Percentiles rank a stretch among this genome's conserved stretches.
Conservation (phyloP, 768 basidiomycete species). For the Termitomyces heimii region DNA sequence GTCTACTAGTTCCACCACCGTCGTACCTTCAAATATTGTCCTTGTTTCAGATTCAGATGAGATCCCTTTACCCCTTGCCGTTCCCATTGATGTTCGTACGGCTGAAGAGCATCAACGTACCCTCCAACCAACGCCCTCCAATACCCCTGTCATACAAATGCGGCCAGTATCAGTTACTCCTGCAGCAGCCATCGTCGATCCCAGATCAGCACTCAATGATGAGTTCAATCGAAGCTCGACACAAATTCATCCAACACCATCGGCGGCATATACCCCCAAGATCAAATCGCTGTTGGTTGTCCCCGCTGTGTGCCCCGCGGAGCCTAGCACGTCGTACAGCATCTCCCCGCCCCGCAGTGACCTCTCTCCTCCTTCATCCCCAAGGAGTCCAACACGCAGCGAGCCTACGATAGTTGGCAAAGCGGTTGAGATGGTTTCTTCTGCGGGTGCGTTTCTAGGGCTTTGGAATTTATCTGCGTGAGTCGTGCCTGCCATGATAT, state of each 20-base stretch:
- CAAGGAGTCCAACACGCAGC: conserved; percentile 11
- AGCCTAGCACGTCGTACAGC: conserved; percentile 31
- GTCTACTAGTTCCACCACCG: conserved; percentile 19
- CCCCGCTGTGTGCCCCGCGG: conserved; percentile 23
- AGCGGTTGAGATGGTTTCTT: conserved; percentile 75
- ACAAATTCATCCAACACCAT: conserved; percentile 7
- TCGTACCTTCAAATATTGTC: conserved; percentile 6
- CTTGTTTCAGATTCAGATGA: not conserved
- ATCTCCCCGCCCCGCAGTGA: conserved; percentile 17
- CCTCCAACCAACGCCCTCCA: conserved; percentile 54
- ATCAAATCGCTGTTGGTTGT: conserved; percentile 24
- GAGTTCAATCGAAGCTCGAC: not conserved
- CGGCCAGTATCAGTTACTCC: conserved; percentile 20
- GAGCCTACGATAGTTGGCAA: conserved; percentile 36
- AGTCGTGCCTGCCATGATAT: not conserved
- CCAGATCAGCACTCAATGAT: conserved; percentile 1
- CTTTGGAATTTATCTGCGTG: conserved; percentile 26
- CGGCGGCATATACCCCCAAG: conserved; percentile 16
- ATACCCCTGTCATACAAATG: conserved; percentile 43
- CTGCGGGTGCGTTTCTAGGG: conserved; percentile 73
- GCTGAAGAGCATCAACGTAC: conserved; percentile 18
- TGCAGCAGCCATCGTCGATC: conserved; percentile 6
- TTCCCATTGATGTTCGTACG: conserved; percentile 7
- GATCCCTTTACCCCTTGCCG: not conserved
- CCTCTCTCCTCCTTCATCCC: conserved; percentile 11